These are phyloP conservation scores for Leccinum variicolor DNA, from an alignment of 768 basidiomycete genomes.

Conservation along the genomic window DNA sequence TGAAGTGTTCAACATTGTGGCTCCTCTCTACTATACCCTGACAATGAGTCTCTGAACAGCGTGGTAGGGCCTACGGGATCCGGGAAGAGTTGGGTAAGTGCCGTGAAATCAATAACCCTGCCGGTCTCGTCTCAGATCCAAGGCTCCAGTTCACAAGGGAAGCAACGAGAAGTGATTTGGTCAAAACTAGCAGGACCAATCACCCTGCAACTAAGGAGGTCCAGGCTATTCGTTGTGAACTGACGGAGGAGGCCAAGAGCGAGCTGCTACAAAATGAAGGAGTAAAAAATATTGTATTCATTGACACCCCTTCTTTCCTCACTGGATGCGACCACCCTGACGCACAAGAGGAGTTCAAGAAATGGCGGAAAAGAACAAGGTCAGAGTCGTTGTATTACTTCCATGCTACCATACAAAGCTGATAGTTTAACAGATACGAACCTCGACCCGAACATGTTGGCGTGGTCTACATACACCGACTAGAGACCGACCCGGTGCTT, in stretches of 20 bases:
- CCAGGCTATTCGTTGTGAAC: constrained; percentile 13
- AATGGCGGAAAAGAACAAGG: constrained; percentile 1
- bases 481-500: constrained; percentile 12
- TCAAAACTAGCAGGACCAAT: background rate
- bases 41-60: background rate
- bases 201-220: constrained; percentile 10
- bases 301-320: constrained; percentile 24
- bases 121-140: background rate
- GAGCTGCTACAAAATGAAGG: background rate
- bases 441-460: constrained; percentile 3
- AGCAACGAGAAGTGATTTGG: constrained; percentile 5
- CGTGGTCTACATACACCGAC: constrained; percentile 18
- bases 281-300: constrained; percentile 13
- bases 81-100: constrained; percentile 21
- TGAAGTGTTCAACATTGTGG: background rate
- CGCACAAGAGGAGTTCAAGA: constrained; percentile 2
- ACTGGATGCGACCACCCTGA: constrained; percentile 7
- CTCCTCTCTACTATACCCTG: background rate
- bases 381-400: background rate
- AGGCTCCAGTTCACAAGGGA: constrained; percentile 12
- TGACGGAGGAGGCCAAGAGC: constrained; percentile 7
- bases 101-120: background rate
- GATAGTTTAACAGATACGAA: background rate
- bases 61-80: constrained; percentile 19
- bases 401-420: background rate